A percentile compares a stretch with the other conserved stretches of the same genome.
phyloP scores from a whole-genome alignment of 345 rosid genomes.

The Dipteronia sinensis region DNA sequence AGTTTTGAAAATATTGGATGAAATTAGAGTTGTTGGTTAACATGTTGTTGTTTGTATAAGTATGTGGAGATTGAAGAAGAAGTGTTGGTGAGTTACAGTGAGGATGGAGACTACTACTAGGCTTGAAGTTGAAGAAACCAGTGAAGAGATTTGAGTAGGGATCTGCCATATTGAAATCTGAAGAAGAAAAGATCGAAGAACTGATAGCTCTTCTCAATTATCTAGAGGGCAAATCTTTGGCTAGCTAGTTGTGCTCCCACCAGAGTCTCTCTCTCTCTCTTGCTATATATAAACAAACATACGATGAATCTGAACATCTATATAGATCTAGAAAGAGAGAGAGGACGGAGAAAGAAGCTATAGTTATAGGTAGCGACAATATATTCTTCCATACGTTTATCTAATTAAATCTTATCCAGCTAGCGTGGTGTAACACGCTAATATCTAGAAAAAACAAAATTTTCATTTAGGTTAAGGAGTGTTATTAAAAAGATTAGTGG shows the following conservation, averaged over 20 bases:
- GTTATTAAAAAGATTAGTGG: too few relatives aligned
- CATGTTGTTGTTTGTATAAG: slow-evolving; percentile 6
- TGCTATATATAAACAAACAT: background rate
- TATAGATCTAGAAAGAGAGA: background rate
- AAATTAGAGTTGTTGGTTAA: slow-evolving; percentile 8
- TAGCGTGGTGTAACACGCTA: too few relatives aligned
- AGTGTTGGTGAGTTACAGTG: slow-evolving; percentile 18
- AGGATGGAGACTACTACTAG: slow-evolving; percentile 21
- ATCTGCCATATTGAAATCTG: slow-evolving; percentile 37
- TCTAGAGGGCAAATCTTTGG: background rate
- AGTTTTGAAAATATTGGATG: background rate
- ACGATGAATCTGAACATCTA: background rate
- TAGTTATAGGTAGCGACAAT: background rate
- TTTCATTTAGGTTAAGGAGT: too few relatives aligned
- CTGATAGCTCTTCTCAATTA: background rate
- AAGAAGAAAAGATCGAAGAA: background rate
- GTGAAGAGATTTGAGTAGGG: slow-evolving; percentile 41
- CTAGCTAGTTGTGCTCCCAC: background rate
- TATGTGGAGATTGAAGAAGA: slow-evolving; percentile 6
- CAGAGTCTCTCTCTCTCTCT: background rate
- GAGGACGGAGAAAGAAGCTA: background rate
- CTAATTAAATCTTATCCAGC: too few relatives aligned
- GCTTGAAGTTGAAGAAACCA: slow-evolving; percentile 40
- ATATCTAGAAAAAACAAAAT: too few relatives aligned
- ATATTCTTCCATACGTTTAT: too few relatives aligned